A percentile compares a stretch with the other conserved stretches of the same genome.
Conservation (phyloP, 768 basidiomycete species). For the Suillus ampliporus region DNA sequence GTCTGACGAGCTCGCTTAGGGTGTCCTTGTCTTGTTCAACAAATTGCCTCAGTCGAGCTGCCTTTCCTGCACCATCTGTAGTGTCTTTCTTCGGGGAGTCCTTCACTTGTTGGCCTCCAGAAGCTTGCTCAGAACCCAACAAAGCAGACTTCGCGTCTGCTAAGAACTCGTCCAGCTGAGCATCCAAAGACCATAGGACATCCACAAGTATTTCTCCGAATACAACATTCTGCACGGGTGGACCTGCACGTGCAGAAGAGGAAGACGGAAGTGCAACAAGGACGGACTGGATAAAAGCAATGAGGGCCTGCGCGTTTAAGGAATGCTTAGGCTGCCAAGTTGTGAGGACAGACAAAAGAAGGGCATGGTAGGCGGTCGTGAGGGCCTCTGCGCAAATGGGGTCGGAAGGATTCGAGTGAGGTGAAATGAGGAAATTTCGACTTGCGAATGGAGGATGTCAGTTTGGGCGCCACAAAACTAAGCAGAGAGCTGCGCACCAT, state of each 20-base stretch:
- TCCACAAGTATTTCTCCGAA: slow-evolving; percentile 81
- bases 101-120: slow-evolving; percentile 35
- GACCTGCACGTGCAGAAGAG: slow-evolving; percentile 49
- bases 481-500: slow-evolving; percentile 51
- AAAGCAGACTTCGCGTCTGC: slow-evolving; percentile 56
- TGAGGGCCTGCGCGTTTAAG: slow-evolving; percentile 56
- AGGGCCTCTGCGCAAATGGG: slow-evolving; percentile 58
- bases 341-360: slow-evolving; percentile 61
- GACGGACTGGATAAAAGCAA: slow-evolving; percentile 69
- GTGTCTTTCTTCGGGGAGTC: slow-evolving; percentile 23
- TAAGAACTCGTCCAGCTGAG: slow-evolving; percentile 73
- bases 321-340: slow-evolving; percentile 57
- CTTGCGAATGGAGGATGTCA: slow-evolving; percentile 42
- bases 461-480: slow-evolving; percentile 25
- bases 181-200: slow-evolving; percentile 81
- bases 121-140: slow-evolving; percentile 33
- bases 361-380: slow-evolving; percentile 70
- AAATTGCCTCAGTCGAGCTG: slow-evolving; percentile 52
- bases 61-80: slow-evolving; percentile 26
- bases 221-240: slow-evolving; percentile 46
- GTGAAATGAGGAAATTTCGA: slow-evolving; percentile 62
- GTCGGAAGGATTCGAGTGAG: slow-evolving; percentile 65
- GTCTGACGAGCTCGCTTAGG: slow-evolving; percentile 61
- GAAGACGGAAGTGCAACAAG: slow-evolving; percentile 70
- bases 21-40: slow-evolving; percentile 70